Evolutionary conservation across 1,284 basidiomycete genomes (phyloP).

Genomic region (Neonothopanus nambi): DNA sequence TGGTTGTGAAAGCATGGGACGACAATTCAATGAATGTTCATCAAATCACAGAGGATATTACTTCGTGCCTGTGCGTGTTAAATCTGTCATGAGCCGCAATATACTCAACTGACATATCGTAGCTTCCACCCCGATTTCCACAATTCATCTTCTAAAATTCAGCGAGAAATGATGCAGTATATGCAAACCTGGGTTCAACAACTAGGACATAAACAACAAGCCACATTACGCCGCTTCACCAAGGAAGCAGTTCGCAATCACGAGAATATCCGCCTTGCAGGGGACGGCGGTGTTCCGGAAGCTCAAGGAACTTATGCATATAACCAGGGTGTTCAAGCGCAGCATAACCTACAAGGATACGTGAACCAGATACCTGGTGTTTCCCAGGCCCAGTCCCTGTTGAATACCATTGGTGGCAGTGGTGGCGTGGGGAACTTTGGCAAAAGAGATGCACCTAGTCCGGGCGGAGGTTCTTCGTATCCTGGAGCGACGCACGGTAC

Average conservation of each 20-base stretch:
- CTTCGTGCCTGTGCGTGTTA: constrained; percentile 66
- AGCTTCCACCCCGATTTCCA: constrained; percentile 90
- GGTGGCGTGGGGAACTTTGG: constrained; percentile 11
- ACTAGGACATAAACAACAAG: constrained; percentile 52
- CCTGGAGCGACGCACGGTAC: constrained; percentile 7
- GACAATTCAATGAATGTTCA: constrained; percentile 62
- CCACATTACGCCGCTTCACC: constrained; percentile 60
- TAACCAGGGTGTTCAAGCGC: constrained; percentile 46
- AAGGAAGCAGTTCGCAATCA: constrained; percentile 72
- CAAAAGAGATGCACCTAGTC: constrained; percentile 11
- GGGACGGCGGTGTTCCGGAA: constrained; percentile 49
- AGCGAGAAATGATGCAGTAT: constrained; percentile 75
- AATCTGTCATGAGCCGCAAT: background rate
- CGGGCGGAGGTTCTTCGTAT: constrained; percentile 1
- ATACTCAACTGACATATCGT: background rate
- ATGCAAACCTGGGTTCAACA: constrained; percentile 63
- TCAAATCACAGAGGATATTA: constrained; percentile 64
- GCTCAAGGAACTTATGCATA: constrained; percentile 48
- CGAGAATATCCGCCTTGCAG: constrained; percentile 65
- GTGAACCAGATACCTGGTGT: constrained; percentile 52
- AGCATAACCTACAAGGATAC: constrained; percentile 48
- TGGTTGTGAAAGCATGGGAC: constrained; percentile 85
- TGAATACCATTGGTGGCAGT: constrained; percentile 28
- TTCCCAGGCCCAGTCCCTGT: constrained; percentile 41
- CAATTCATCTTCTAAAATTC: constrained; percentile 66